These are phyloP conservation scores for Paraphoma chrysanthemicola DNA, from an alignment of 2,329 filamentous ascomycete genomes.

Conservation along the genomic window DNA sequence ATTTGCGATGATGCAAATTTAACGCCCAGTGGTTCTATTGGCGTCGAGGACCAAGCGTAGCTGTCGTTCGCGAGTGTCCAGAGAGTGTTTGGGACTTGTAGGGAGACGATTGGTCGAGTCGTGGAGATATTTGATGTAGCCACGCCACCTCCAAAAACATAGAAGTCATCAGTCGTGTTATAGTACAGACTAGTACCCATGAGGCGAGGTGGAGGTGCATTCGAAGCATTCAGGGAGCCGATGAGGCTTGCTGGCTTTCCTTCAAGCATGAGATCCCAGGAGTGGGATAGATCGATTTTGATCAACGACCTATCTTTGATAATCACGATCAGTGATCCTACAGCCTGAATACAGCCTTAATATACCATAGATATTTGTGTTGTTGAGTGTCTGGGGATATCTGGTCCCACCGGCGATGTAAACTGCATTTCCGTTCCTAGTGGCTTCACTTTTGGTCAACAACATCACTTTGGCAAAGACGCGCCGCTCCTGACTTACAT, in stretches of 20 bases:
- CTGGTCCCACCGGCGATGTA: background rate
- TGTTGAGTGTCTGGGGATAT: background rate
- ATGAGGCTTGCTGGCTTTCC: background rate
- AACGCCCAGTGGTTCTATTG: background rate
- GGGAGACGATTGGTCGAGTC: background rate
- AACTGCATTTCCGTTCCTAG: background rate
- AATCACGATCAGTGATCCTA: background rate
- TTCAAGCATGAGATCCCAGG: background rate
- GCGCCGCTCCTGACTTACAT: background rate
- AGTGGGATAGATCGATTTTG: constrained; percentile 4
- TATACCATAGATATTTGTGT: background rate
- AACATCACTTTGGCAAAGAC: background rate
- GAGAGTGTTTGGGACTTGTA: background rate
- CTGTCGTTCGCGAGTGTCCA: background rate
- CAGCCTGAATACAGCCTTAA: background rate
- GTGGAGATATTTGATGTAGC: background rate
- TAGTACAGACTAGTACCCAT: background rate
- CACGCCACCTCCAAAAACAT: background rate
- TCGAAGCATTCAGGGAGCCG: background rate
- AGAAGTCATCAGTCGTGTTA: background rate
- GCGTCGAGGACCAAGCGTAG: background rate
- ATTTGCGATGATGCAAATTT: background rate
- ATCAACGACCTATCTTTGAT: background rate
- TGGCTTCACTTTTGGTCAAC: background rate
- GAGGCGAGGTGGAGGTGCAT: background rate